Evolutionary conservation across 1,284 basidiomycete genomes (phyloP), one percentile per base, ranked within the genome.

Genomic region (Ustilago nuda): DNA sequence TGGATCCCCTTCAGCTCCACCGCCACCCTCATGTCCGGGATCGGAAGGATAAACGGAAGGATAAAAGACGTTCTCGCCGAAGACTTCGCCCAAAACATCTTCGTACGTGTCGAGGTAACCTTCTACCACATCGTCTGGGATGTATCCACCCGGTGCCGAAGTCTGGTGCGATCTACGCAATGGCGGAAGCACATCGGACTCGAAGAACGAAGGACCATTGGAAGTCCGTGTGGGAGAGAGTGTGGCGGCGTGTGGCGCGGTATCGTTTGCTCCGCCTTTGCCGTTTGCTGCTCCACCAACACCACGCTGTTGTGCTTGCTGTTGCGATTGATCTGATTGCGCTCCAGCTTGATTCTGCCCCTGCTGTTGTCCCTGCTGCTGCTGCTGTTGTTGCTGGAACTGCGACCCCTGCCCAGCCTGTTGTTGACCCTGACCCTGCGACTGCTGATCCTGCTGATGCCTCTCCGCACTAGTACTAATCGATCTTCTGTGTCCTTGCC

Each of bases 31-130:
- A 13, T 62, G 43, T 12, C 55, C 46, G 51, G 56, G 53, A 12
- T 56, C 62, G 5, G 73, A 62, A 11, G 67, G 62, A 46, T 74
- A 62, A 60, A 67, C 62, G 5, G 73, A 62, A 11, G 67, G 65
- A 46, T 74, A 62, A 60, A 67, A 65, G 39, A 72, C 63, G 27
- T 78, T 66, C 56, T 80, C 78, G 50, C 77, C 82, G 67, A 89
- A 88, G n/a, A 89, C 87, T 61, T 89, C 88, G 11, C 85, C 86
- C 4, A 89, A 82, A 17, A 89, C 86, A 66, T 88, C 88, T 66
- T 89, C 88, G 79, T 89, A 89, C 76, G 88, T 88, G 79, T 88
- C 88, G 65, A 89, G 80, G 85, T 88, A 89, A 46, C 87, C 87
- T 45, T 89, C 88, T 50, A 87, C 87, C 60, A 88, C 86, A 32